A percentile compares a stretch with the other conserved stretches of the same genome.
Evolutionary conservation across 1,284 basidiomycete genomes (phyloP).

Genomic region (Neolentinus lepideus): DNA sequence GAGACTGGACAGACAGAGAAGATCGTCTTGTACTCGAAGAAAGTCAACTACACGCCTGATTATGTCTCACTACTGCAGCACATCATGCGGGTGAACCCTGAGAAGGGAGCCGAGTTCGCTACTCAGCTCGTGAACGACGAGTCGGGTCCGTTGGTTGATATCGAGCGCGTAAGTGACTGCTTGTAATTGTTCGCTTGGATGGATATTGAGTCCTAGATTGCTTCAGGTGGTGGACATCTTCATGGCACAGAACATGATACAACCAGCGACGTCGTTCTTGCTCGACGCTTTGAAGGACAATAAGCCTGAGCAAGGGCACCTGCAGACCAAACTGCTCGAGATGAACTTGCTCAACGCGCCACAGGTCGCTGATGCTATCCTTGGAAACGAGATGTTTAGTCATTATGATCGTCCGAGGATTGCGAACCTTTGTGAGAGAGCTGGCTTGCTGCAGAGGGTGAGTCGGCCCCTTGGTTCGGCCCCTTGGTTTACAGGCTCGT

Average conservation of each 20-base stretch:
- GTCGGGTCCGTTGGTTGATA: constrained; percentile 85
- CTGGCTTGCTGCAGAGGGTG: constrained; percentile 89
- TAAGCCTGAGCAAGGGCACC: constrained; percentile 92
- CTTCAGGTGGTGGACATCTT: constrained; percentile 91
- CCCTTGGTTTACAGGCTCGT: constrained; percentile 3
- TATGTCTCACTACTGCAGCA: constrained; percentile 96
- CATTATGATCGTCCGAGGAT: constrained; percentile 96
- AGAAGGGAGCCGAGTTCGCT: constrained; percentile 98
- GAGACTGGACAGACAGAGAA: constrained; percentile 99
- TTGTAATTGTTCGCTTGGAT: neutral
- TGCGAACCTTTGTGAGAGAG: constrained; percentile 98
- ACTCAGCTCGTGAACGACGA: constrained; percentile 95
- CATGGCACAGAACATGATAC: constrained; percentile 99
- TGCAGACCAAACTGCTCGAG: constrained; percentile 96
- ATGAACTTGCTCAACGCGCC: constrained; percentile 98
- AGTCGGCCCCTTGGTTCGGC: constrained; percentile 24
- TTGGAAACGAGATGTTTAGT: constrained; percentile 98
- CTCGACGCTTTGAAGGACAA: constrained; percentile 99
- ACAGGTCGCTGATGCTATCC: constrained; percentile 98
- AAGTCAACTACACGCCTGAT: constrained; percentile 93
- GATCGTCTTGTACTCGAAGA: constrained; percentile 97
- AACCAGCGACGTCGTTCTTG: constrained; percentile 97
- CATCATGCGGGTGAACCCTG: constrained; percentile 93
- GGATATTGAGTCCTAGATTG: neutral
- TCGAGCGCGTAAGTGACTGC: constrained; percentile 70